These are phyloP conservation scores for Salix purpurea DNA, from an alignment of 345 rosid genomes.

Conservation along the genomic window DNA sequence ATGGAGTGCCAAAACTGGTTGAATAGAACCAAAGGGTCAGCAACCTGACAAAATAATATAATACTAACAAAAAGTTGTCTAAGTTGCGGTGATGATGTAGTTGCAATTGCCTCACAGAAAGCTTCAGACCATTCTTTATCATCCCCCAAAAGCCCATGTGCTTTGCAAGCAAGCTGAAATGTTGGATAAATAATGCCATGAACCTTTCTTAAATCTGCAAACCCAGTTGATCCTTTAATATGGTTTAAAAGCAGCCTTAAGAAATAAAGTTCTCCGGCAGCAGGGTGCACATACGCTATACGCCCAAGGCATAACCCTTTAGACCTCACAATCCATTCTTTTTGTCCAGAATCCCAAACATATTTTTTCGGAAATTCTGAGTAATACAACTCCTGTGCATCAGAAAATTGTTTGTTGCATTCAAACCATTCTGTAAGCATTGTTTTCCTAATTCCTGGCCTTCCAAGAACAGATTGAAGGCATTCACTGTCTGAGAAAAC, in stretches of 20 bases:
- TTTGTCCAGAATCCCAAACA: background rate
- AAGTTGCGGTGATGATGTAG: background rate
- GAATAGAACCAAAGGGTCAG: background rate
- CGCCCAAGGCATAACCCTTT: background rate
- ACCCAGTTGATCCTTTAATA: background rate
- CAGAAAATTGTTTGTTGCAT: background rate
- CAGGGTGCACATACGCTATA: background rate
- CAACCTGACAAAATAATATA: no score
- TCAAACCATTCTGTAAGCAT: background rate
- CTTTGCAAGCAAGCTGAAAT: background rate
- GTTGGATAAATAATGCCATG: background rate
- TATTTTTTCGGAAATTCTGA: background rate
- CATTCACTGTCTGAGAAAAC: background rate
- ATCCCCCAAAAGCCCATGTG: background rate
- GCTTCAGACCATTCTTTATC: background rate
- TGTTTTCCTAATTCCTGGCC: background rate
- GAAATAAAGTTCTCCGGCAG: background rate
- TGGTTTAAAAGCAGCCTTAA: background rate
- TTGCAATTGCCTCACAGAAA: background rate
- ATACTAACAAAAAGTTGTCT: background rate
- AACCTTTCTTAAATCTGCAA: background rate
- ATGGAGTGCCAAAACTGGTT: background rate
- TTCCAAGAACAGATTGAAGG: background rate
- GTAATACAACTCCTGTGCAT: background rate
- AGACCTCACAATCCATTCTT: background rate